These are phyloP conservation scores for Ampelocalamus luodianensis DNA, from an alignment of 176 grass and related monocot genomes.

Conservation along the genomic window DNA sequence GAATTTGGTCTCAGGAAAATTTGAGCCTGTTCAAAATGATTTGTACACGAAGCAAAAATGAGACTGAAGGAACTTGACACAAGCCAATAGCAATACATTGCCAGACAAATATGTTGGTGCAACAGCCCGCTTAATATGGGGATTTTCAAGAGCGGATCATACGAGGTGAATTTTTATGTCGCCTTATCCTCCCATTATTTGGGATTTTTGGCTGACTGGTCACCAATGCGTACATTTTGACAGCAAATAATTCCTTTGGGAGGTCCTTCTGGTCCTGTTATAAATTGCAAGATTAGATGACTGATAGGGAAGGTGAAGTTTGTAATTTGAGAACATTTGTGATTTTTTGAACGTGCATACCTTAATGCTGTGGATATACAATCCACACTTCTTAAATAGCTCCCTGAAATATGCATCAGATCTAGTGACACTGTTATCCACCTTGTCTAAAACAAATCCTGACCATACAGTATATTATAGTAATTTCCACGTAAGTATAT, in stretches of 20 bases:
- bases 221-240: conserved; percentile 97
- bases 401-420: conserved; percentile 93
- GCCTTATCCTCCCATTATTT: conserved; percentile 65
- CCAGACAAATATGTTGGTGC: neutral
- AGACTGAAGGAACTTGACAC: neutral
- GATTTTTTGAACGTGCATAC: conserved; percentile 43
- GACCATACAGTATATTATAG: conserved; percentile 20
- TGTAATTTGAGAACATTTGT: conserved; percentile 27
- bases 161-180: conserved; percentile 54
- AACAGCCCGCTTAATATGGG: neutral
- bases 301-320: neutral
- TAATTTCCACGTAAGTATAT: conserved; percentile 6
- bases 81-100: conserved; percentile 12
- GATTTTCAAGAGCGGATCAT: conserved; percentile 64
- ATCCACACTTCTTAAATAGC: conserved; percentile 83
- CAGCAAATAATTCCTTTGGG: conserved; percentile 82
- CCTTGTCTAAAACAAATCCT: conserved; percentile 99
- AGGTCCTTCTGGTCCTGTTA: conserved; percentile 87
- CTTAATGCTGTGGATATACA: conserved; percentile 72
- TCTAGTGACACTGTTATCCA: conserved; percentile 92
- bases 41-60: conserved; percentile 14
- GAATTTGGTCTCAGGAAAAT: neutral
- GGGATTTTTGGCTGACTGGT: conserved; percentile 56
- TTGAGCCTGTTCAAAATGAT: conserved; percentile 9
- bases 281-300: conserved; percentile 31